These are phyloP conservation scores for Trematosphaeria pertusa DNA, from an alignment of 2,329 filamentous ascomycete genomes.

Conservation along the genomic window DNA sequence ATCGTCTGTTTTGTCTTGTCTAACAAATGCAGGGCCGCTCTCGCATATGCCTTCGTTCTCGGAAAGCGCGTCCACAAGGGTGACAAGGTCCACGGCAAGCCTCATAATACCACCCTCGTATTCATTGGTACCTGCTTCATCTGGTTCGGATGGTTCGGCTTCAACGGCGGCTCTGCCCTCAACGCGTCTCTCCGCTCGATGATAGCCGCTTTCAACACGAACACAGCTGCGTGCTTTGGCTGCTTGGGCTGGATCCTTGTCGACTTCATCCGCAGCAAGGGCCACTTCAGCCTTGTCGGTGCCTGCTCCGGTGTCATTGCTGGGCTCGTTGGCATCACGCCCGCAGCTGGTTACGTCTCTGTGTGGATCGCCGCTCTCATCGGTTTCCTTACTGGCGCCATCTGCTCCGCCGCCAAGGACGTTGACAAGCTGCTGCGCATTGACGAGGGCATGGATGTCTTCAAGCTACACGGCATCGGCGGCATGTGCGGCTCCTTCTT, in stretches of 20 bases:
- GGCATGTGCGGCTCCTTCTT: slow-evolving; percentile 65
- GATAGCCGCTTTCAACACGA: slow-evolving; percentile 65
- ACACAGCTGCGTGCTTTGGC: slow-evolving; percentile 62
- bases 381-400: slow-evolving; percentile 61
- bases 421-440: slow-evolving; percentile 62
- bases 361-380: slow-evolving; percentile 63
- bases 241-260: slow-evolving; percentile 63
- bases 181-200: slow-evolving; percentile 62
- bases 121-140: slow-evolving; percentile 70
- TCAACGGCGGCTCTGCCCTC: slow-evolving; percentile 64
- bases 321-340: slow-evolving; percentile 67
- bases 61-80: slow-evolving; percentile 63
- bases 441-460: slow-evolving; percentile 66
- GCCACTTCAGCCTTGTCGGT: slow-evolving; percentile 63
- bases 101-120: slow-evolving; percentile 69
- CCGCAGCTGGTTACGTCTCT: slow-evolving; percentile 61
- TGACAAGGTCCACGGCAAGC: slow-evolving; percentile 59
- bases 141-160: slow-evolving; percentile 70
- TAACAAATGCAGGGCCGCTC: slow-evolving; percentile 49
- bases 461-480: slow-evolving; percentile 65
- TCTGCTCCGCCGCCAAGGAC: slow-evolving; percentile 59
- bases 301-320: slow-evolving; percentile 65
- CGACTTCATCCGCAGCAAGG: slow-evolving; percentile 59
- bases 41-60: slow-evolving; percentile 69
- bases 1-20: no score